These are phyloP conservation scores for Globisporangium megalacanthum DNA, from an alignment of 352 stramenopile genomes.

Conservation along the genomic window DNA sequence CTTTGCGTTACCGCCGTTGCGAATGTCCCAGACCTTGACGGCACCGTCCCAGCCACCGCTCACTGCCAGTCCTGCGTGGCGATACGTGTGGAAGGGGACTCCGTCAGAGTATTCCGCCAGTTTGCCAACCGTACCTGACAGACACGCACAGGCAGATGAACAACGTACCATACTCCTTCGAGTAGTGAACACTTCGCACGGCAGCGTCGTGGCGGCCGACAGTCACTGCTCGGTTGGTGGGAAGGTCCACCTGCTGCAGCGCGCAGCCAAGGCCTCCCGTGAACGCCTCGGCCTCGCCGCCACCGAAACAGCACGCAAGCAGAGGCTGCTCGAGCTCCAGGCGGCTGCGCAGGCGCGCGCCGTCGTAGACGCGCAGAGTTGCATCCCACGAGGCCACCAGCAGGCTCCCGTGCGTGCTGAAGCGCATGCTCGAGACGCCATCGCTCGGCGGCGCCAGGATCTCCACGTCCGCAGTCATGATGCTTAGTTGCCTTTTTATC, in stretches of 20 bases:
- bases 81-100: neutral
- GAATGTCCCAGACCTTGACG: conserved; percentile 62
- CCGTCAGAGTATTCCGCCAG: too few relatives aligned
- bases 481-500: neutral
- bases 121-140: too few relatives aligned
- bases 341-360: conserved; percentile 36
- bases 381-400: conserved; percentile 80
- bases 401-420: conserved; percentile 47
- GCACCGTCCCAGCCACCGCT: conserved; percentile 66
- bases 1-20: conserved; percentile 41
- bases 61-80: conserved; percentile 27
- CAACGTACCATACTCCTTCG: conserved; percentile 30
- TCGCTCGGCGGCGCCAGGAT: conserved; percentile 74
- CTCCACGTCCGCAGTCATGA: conserved; percentile 34
- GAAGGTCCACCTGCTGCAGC: conserved; percentile 52
- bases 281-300: conserved; percentile 61
- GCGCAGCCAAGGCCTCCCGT: conserved; percentile 64
- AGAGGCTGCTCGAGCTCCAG: conserved; percentile 71
- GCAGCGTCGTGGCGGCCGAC: conserved; percentile 46
- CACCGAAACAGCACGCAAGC: conserved; percentile 61
- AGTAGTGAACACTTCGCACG: conserved; percentile 56
- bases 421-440: conserved; percentile 79
- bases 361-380: conserved; percentile 63
- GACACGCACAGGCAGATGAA: too few relatives aligned
- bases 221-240: conserved; percentile 23